A percentile compares a stretch with the other conserved stretches of the same genome.
These are phyloP conservation scores for Fragaria vesca DNA, from an alignment of 306 rosid species.

Conservation along the genomic window DNA sequence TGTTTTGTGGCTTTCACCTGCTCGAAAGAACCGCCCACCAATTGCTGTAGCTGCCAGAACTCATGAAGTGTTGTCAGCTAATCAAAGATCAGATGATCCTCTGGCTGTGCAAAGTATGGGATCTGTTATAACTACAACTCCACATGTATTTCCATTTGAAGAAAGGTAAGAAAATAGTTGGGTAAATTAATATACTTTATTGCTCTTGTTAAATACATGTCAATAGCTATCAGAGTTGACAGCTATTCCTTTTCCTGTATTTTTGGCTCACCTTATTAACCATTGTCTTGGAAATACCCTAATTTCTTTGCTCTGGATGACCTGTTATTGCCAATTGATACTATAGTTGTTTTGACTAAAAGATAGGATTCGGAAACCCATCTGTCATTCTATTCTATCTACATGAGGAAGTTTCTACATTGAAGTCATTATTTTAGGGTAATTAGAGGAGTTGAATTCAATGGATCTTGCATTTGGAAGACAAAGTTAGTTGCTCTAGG, in stretches of 20 bases:
- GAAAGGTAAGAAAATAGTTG: slow-evolving; percentile 60
- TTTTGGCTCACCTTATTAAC: neutral
- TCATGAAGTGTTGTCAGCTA: slow-evolving; percentile 71
- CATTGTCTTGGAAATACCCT: neutral
- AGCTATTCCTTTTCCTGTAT: neutral
- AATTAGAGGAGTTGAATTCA: neutral
- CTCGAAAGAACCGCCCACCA: slow-evolving; percentile 79
- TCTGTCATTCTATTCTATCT: neutral
- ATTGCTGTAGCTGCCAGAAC: slow-evolving; percentile 89
- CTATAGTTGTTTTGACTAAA: neutral
- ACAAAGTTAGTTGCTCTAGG: neutral
- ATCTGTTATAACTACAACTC: slow-evolving; percentile 72
- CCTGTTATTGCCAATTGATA: neutral
- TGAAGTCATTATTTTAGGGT: neutral
- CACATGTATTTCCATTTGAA: slow-evolving; percentile 93
- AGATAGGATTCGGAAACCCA: neutral
- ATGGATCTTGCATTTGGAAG: neutral
- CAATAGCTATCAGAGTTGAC: neutral
- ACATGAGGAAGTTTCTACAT: neutral
- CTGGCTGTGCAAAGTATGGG: slow-evolving; percentile 41
- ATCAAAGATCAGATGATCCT: slow-evolving; percentile 61
- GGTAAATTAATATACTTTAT: neutral
- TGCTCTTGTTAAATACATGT: neutral
- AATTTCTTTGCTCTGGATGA: neutral
- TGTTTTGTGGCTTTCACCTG: slow-evolving; percentile 92